A percentile compares a stretch with the other conserved stretches of the same genome.
These are phyloP conservation scores for Phytophthora colocasiae DNA, from an alignment of 352 stramenopile genomes.

Conservation along the genomic window DNA sequence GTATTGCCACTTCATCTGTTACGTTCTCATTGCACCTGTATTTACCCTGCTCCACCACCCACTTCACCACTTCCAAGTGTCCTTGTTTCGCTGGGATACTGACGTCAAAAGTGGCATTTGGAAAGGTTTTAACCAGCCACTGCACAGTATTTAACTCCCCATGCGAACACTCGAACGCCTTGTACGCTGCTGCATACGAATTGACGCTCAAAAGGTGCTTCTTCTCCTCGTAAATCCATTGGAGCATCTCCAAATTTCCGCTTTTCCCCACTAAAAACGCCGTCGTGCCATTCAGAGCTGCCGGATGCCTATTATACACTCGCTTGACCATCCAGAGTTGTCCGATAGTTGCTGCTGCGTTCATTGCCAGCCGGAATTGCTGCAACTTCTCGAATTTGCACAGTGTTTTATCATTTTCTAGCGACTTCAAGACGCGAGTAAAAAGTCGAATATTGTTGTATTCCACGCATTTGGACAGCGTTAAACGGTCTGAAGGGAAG, in stretches of 20 bases:
- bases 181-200: constrained; percentile 6
- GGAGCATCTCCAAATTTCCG: not conserved
- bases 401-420: constrained; percentile 5
- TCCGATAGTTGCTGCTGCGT: not conserved
- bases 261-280: constrained; percentile 2
- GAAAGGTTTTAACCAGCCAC: constrained; percentile 1
- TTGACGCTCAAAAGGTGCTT: constrained; percentile 1
- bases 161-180: not conserved
- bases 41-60: constrained; percentile 2
- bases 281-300: constrained; percentile 12
- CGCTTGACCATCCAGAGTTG: constrained; percentile 21
- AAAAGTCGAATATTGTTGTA: constrained; percentile 11
- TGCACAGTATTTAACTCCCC: constrained; percentile 3
- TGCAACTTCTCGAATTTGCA: constrained; percentile 15
- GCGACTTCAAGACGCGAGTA: not conserved
- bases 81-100: constrained; percentile 2
- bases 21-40: constrained; percentile 3
- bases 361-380: constrained; percentile 21
- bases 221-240: constrained; percentile 2
- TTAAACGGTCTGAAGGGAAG: constrained; percentile 5
- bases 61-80: constrained; percentile 1
- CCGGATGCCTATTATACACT: constrained; percentile 8
- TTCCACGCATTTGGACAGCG: constrained; percentile 5
- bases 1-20: not conserved
- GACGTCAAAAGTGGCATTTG: constrained; percentile 3